These are phyloP conservation scores for Sarocladiaceae sp. DNA, from an alignment of 2,329 filamentous ascomycete genomes.

Conservation along the genomic window DNA sequence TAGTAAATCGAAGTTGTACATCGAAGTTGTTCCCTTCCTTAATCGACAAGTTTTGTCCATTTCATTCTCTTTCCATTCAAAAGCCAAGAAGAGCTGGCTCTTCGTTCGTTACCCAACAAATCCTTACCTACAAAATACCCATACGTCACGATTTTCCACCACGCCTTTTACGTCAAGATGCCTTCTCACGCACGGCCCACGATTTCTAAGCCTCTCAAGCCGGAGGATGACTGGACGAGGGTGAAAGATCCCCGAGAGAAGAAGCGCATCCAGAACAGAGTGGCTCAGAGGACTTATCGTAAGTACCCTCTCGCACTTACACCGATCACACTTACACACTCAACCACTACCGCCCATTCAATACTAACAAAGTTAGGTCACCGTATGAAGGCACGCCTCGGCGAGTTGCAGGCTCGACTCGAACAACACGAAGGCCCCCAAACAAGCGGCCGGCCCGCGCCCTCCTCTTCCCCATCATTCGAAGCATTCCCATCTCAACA, in stretches of 20 bases:
- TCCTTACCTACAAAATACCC: background rate
- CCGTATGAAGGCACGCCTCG: slow-evolving; percentile 26
- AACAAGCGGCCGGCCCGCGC: background rate
- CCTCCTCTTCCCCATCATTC: background rate
- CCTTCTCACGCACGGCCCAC: background rate
- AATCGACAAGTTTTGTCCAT: too few species aligned
- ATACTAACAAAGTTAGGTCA: slow-evolving; percentile 18
- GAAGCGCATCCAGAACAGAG: slow-evolving; percentile 27
- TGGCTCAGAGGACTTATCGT: slow-evolving; percentile 28
- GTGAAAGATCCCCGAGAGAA: slow-evolving; percentile 25
- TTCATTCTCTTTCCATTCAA: background rate
- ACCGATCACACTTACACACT: too few species aligned
- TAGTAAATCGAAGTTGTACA: too few species aligned
- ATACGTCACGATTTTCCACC: too few species aligned
- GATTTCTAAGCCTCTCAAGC: background rate
- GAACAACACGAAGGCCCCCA: slow-evolving; percentile 21
- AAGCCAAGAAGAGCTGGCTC: background rate
- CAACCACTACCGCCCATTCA: too few species aligned
- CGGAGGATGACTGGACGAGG: slow-evolving; percentile 25
- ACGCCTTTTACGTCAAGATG: background rate
- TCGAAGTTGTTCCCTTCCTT: background rate
- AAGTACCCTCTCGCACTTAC: slow-evolving; percentile 6
- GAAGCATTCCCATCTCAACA: slow-evolving; percentile 32
- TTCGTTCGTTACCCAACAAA: background rate
- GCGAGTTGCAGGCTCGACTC: slow-evolving; percentile 24